Evolutionary conservation across 192 early-diverging fungal species (phyloP).

Genomic region (Mortierella hygrophila): DNA sequence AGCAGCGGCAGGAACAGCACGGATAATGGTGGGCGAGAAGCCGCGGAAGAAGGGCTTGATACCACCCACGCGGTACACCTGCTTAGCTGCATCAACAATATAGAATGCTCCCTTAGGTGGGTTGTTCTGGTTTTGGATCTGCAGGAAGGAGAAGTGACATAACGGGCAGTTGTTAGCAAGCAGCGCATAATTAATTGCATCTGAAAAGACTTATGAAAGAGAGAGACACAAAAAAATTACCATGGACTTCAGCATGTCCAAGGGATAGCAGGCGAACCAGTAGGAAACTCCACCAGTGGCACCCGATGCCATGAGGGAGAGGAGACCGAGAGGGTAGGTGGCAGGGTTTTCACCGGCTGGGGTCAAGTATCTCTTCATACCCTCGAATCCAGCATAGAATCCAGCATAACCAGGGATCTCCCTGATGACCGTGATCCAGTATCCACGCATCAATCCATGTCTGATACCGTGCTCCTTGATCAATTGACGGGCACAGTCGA

Average conservation of each 20-base stretch:
- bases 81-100: constrained; percentile 63
- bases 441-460: constrained; percentile 85
- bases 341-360: constrained; percentile 58
- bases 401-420: constrained; percentile 89
- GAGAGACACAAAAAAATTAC: constrained; percentile 33
- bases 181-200: neutral
- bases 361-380: constrained; percentile 77
- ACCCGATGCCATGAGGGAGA: constrained; percentile 81
- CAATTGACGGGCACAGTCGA: constrained; percentile 76
- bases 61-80: constrained; percentile 71
- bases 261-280: constrained; percentile 87
- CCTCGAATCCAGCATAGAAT: constrained; percentile 90
- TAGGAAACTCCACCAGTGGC: constrained; percentile 84
- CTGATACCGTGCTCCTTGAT: constrained; percentile 72
- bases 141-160: neutral
- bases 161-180: no score
- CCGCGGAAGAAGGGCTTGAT: constrained; percentile 74
- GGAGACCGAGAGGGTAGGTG: constrained; percentile 59
- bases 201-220: neutral
- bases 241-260: constrained; percentile 88
- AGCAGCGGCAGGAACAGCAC: constrained; percentile 81
- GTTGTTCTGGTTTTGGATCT: constrained; percentile 72
- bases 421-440: constrained; percentile 82
- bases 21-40: constrained; percentile 68
- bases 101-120: constrained; percentile 75